Percentiles rank a stretch among this genome's conserved stretches.
Evolutionary conservation across 2,329 filamentous ascomycete species (phyloP).

Genomic region (Botryotinia globosa): DNA sequence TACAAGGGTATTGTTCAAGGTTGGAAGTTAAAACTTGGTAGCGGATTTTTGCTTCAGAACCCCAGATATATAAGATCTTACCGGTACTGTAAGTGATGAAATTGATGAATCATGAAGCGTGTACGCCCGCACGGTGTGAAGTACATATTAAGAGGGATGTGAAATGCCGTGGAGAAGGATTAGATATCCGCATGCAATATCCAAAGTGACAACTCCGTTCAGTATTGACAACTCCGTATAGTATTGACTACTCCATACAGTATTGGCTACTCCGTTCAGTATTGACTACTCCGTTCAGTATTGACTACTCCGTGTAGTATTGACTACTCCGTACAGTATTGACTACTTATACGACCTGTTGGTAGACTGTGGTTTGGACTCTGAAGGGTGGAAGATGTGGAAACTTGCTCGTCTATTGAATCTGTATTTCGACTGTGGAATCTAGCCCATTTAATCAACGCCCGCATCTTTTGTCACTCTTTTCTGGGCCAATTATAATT

Average conservation of each 20-base stretch:
- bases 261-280: too few relatives aligned
- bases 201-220: neutral
- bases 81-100: neutral
- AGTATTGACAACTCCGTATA: neutral
- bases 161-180: neutral
- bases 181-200: neutral
- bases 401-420: neutral
- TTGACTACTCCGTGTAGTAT: neutral
- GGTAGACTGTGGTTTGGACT: neutral
- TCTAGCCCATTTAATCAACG: slow-evolving; percentile 5
- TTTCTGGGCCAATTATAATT: neutral
- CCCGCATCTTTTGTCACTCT: neutral
- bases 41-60: neutral
- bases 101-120: slow-evolving; percentile 4
- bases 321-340: neutral
- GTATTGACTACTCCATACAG: too few relatives aligned
- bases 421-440: neutral
- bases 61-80: neutral
- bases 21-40: neutral
- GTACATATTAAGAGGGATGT: neutral
- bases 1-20: neutral
- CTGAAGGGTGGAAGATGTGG: neutral
- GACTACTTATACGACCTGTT: neutral
- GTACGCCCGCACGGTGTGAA: neutral
- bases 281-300: neutral